Base-by-base conservation (phyloP, 148 eudicot genomes). In the Rhododendron ovatum region DNA sequence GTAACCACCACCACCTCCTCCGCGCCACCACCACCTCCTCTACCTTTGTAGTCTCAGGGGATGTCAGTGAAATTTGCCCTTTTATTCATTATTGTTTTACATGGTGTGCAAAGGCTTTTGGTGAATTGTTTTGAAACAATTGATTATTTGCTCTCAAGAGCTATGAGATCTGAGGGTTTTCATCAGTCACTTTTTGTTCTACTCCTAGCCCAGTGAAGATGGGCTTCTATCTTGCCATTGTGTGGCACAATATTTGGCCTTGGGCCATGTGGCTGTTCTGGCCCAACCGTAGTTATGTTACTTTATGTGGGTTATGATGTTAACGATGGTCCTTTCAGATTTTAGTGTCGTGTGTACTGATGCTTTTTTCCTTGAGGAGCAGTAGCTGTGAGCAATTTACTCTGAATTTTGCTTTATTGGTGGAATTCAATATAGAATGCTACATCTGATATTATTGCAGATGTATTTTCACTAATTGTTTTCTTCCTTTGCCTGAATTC, bases 111-210 rank as follows among this genome's bases (percentile, higher is more conserved):
- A 69, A 69, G 75, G 75, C 75, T 28, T 69, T 28, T 28, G 75
- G 7, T 69, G 75, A 28, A 69, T 13, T 69, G 75, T 15, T 28
- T 69, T 69, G 75, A 69, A 69, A 26, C 75, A 69, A 12, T 69
- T 28, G 75, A 69, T 69, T 69, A 26, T 69, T 28, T 28, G 75
- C 45, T 74, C 43, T 33, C 2, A 24, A 55, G 11, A 53, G 18
- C 14, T 82, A 22, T 57, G 84, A 57, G 84, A 59, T 57, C 84
- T 82, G 73, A 57, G 43, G 84, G 84, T 47, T 57, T 81, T 80
- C 61, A 50, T 28, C 37, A 24, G 18, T 80, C 82, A 7, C 61
- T 80, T 50, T 28, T 57, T 78, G 18, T 28, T 9, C 28, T 8
- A 39, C 53, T 26, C 5, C 26, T 43, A 45, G 53, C 20, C 55